Percentiles rank a stretch among this genome's conserved stretches.
These are phyloP conservation scores for Pseudogymnoascus destructans DNA, from an alignment of 2,329 filamentous ascomycete species.

Conservation along the genomic window DNA sequence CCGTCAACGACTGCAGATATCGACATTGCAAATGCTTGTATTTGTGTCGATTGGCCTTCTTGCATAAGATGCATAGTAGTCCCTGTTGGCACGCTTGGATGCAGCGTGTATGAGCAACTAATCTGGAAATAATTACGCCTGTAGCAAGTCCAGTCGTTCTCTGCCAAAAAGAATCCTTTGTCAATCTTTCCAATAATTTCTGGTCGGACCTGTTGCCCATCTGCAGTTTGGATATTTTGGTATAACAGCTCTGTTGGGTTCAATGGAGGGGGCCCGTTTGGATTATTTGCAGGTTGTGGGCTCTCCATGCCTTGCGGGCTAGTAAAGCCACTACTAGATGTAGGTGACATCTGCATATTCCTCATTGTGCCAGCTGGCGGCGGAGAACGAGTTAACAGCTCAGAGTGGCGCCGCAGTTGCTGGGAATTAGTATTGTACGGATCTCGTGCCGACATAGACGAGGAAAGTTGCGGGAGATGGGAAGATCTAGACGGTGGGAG, in stretches of 20 bases:
- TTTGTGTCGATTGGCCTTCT: constrained; percentile 26
- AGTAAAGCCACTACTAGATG: constrained; percentile 25
- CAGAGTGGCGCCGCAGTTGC: constrained; percentile 22
- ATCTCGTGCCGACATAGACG: constrained; percentile 23
- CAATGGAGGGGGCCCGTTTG: constrained; percentile 25
- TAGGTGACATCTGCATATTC: constrained; percentile 24
- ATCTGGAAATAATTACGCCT: constrained; percentile 61
- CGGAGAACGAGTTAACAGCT: constrained; percentile 24
- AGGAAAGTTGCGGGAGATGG: constrained; percentile 23
- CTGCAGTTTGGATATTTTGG: constrained; percentile 33
- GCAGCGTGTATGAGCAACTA: constrained; percentile 47
- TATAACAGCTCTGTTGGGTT: constrained; percentile 30
- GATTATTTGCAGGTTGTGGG: constrained; percentile 12
- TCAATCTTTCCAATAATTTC: constrained; percentile 55
- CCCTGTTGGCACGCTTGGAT: constrained; percentile 32
- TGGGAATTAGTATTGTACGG: constrained; percentile 23
- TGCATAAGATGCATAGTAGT: constrained; percentile 31
- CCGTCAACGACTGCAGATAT: constrained; percentile 55
- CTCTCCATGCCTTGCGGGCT: constrained; percentile 26
- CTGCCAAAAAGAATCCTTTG: constrained; percentile 55
- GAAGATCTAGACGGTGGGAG: constrained; percentile 24
- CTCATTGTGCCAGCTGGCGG: constrained; percentile 21
- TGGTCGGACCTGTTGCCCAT: constrained; percentile 41
- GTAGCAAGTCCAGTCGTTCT: constrained; percentile 62
- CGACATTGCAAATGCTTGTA: constrained; percentile 50